Conservation (phyloP, 2,329 filamentous ascomycete species). For the Colletotrichum tropicicola region DNA sequence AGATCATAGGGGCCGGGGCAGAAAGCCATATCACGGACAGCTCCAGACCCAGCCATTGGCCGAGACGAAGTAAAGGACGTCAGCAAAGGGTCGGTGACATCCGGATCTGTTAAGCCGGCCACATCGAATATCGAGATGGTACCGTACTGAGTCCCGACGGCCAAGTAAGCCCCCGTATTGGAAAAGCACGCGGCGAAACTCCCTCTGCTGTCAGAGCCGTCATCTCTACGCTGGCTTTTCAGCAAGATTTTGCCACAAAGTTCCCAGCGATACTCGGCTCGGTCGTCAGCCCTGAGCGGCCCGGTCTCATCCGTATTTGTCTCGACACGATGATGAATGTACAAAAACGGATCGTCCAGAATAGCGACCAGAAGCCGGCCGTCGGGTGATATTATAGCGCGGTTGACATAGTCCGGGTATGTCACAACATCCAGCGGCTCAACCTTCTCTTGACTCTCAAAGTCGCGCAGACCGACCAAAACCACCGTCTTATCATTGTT, state of each 20-base stretch:
- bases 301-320: slow-evolving; percentile 41
- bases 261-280: slow-evolving; percentile 57
- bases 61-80: slow-evolving; percentile 82
- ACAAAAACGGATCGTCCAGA: slow-evolving; percentile 86
- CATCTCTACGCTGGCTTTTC: slow-evolving; percentile 64
- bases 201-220: slow-evolving; percentile 65
- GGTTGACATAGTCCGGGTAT: slow-evolving; percentile 89
- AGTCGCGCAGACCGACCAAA: slow-evolving; percentile 78
- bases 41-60: slow-evolving; percentile 75
- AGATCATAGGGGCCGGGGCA: slow-evolving; percentile 90
- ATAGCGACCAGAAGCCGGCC: slow-evolving; percentile 83
- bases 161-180: slow-evolving; percentile 74
- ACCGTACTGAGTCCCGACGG: slow-evolving; percentile 83
- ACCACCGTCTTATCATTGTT: slow-evolving; percentile 94
- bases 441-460: slow-evolving; percentile 50
- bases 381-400: slow-evolving; percentile 92
- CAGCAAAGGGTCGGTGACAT: slow-evolving; percentile 69
- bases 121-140: slow-evolving; percentile 80
- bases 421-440: slow-evolving; percentile 75
- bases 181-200: slow-evolving; percentile 86
- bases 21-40: slow-evolving; percentile 91
- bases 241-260: slow-evolving; percentile 61
- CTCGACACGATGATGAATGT: slow-evolving; percentile 74
- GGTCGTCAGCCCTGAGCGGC: slow-evolving; percentile 35
- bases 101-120: slow-evolving; percentile 51